Base-by-base conservation (phyloP, 306 rosid species). In the Clitoria ternatea region DNA sequence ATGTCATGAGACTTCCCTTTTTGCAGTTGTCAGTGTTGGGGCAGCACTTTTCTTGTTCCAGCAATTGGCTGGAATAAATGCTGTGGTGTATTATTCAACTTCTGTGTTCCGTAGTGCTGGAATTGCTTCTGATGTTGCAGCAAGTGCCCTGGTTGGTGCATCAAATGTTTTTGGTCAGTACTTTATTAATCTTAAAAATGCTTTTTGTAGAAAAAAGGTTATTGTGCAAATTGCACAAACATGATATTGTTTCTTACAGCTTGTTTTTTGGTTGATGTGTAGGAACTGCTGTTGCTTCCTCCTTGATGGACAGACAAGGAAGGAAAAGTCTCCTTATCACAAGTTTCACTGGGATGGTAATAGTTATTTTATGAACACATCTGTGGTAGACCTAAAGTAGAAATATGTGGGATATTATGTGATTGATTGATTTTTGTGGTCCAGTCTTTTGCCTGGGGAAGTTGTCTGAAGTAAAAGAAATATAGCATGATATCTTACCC, bases 71-170 rank as follows among this genome's bases (percentile, higher is more conserved):
- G 98, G 98, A 78, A 94, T 94, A 81, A 94, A 94, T 37, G 98
- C 98, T 4, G 97, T 90, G 57, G 98, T 94, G 52, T 94, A 94
- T 64, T 94, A 94, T 85, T 94, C 98, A 23, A 94, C 97, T 69
- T 73, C 98, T 33, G 98, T 94, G 50, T 94, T 94, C 85, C 92
- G 97, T 47, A 90, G 89, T 77, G 98, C 97, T 47, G 98, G 98
- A 67, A 83, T 94, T 71, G 80, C 96, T 74, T 94, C 98, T 54
- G 98, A 94, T 64, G 93, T 90, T 67, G 98, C 98, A 45, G 98
- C 98, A 64, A 94, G 98, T 85, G 98, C 98, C 75, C 80, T 94
- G 18, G 97, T 90, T 78, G 98, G 97, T 70, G 90, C 95, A 52
- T 90, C 98, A 61, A 94, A 94, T 77, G 98, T 94, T 59, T 81